Base-by-base conservation (phyloP, 192 early-diverging fungal species). In the Backusella tarrabulga region DNA sequence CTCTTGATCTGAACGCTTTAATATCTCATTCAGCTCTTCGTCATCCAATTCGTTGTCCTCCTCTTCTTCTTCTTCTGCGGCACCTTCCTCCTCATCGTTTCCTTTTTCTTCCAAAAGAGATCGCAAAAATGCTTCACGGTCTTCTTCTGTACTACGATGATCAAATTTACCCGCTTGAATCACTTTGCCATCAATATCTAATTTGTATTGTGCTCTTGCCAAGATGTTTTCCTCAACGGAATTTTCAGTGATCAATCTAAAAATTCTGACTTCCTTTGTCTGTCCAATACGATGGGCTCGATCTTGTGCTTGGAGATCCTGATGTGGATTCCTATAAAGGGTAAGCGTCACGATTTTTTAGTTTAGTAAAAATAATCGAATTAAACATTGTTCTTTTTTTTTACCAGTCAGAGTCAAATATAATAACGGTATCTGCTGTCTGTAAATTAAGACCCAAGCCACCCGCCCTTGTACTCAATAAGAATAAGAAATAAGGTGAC, bases 141-240 rank as follows among this genome's bases (percentile, higher is more conserved):
- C 97, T 69, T 95, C 91, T 29, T 92, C 93, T 1, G 93, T 92
- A 80, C 94, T 96, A 79, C 97, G 96, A 80, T 98, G 91, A 81
- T 99, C 97, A 83, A 99, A 99, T 83, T 98, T 99, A 54, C 97
- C 97, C 42, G 97, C 97, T 82, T 99, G 97, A 81, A 99, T 99
- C 68, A 99, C 95, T 84, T 98, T 97, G 75, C 95, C 95, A 76
- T 99, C 97, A 81, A 99, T 93, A 76, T 96, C 95, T 40, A 97
- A 85, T 81, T 99, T 99, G 83, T 93, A 94, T 83, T 97, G 95
- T 35, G 97, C 97, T 41, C 96, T 87, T 5, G 91, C 93, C 73
- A 99, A 79, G 77, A 99, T 97, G 70, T 88, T 89, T 83, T 98
- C 98, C 80, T 99, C 98, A 66, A 98, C 90, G 0, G 97, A 95